Percentiles rank a stretch among this genome's conserved stretches.
phyloP scores from a whole-genome alignment of 495 filamentous ascomycete genomes.

The Aspergillus asperescens region DNA sequence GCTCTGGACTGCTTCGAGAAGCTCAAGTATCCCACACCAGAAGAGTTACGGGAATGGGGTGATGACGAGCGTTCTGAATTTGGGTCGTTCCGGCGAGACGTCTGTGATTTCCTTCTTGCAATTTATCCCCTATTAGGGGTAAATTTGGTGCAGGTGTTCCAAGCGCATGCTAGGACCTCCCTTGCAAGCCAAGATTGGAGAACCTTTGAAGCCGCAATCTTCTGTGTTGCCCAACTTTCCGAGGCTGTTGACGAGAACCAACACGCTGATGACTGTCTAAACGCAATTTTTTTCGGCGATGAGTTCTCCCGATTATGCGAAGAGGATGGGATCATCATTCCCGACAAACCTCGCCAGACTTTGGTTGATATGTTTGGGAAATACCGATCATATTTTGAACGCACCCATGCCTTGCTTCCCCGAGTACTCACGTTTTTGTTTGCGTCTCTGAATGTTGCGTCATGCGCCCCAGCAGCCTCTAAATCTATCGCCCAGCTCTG shows the following conservation, averaged over 20 bases:
- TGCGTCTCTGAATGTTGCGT: slow-evolving; percentile 58
- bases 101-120: slow-evolving; percentile 72
- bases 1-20: slow-evolving; percentile 38
- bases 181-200: slow-evolving; percentile 60
- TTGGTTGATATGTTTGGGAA: slow-evolving; percentile 70
- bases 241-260: slow-evolving; percentile 67
- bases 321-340: slow-evolving; percentile 45
- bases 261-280: slow-evolving; percentile 60
- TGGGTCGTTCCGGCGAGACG: slow-evolving; percentile 71
- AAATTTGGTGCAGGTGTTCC: slow-evolving; percentile 63
- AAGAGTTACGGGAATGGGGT: slow-evolving; percentile 53
- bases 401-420: slow-evolving; percentile 64
- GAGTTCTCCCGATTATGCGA: slow-evolving; percentile 49
- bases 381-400: slow-evolving; percentile 78
- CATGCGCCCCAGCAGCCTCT: slow-evolving; percentile 67
- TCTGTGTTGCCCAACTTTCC: slow-evolving; percentile 69
- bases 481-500: slow-evolving; percentile 75
- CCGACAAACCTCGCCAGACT: slow-evolving; percentile 69
- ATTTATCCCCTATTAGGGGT: slow-evolving; percentile 67
- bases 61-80: slow-evolving; percentile 68
- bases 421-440: slow-evolving; percentile 79
- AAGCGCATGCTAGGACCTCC: slow-evolving; percentile 55
- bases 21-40: slow-evolving; percentile 30
- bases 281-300: slow-evolving; percentile 64
- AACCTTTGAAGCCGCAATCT: slow-evolving; percentile 74